Evolutionary conservation across 2,329 filamentous ascomycete genomes (phyloP).

Genomic region (Paraphaeosphaeria minitans): DNA sequence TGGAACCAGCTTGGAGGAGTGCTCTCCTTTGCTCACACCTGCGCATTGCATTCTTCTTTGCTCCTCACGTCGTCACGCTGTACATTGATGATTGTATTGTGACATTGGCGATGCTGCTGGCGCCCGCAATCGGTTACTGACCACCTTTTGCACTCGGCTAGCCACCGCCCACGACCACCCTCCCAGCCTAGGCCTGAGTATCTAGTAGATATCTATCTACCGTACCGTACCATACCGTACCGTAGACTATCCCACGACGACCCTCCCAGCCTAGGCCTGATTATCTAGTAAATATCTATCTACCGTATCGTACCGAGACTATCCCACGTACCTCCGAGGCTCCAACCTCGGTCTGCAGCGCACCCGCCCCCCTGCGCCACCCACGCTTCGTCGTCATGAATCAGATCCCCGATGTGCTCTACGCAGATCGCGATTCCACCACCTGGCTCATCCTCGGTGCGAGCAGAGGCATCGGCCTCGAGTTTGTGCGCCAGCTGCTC

Average conservation of each 20-base stretch:
- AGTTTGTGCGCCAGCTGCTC: slow-evolving; percentile 59
- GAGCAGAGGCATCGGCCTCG: slow-evolving; percentile 57
- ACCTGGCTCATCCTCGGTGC: slow-evolving; percentile 56
- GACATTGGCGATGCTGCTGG: not conserved
- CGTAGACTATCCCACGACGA: no score
- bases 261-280: no score
- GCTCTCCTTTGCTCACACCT: no score
- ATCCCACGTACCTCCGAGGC: slow-evolving; percentile 1
- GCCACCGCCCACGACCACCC: not conserved
- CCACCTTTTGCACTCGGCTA: not conserved
- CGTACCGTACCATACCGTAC: no score
- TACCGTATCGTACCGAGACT: no score
- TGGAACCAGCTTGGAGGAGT: not conserved
- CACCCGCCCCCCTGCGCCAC: slow-evolving; percentile 12
- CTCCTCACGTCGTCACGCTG: not conserved
- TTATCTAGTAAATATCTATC: no score
- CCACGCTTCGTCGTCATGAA: slow-evolving; percentile 36
- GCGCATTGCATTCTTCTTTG: no score
- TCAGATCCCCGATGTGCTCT: slow-evolving; percentile 51
- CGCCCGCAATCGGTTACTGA: not conserved
- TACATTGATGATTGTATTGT: no score
- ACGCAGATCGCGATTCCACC: slow-evolving; percentile 47
- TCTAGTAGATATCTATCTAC: no score
- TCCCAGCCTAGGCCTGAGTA: not conserved
- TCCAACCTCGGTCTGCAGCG: slow-evolving; percentile 10